Conservation (phyloP, 2,329 filamentous ascomycete genomes). For the Epichloe elymi region DNA sequence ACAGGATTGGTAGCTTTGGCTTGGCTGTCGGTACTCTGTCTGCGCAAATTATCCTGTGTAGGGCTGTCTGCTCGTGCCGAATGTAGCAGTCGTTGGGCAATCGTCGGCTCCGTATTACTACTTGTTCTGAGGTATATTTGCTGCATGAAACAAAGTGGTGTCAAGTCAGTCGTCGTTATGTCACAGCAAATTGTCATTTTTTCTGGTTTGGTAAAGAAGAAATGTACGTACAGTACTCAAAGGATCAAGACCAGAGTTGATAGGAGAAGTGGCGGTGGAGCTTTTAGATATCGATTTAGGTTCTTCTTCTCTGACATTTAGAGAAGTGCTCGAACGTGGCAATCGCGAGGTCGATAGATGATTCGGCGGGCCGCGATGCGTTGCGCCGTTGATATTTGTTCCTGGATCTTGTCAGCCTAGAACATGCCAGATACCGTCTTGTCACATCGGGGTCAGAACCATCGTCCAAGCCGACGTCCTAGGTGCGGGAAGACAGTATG, state of each 20-base stretch:
- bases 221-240: constrained; percentile 21
- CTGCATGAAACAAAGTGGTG: constrained; percentile 10
- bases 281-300: constrained; percentile 16
- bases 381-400: constrained; percentile 3
- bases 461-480: not conserved
- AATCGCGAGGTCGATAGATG: constrained; percentile 13
- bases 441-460: not conserved
- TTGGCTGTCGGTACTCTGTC: constrained; percentile 28
- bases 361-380: constrained; percentile 7
- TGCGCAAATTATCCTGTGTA: constrained; percentile 25
- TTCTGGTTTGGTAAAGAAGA: not conserved
- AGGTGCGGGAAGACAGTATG: not conserved
- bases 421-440: not conserved
- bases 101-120: constrained; percentile 27
- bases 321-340: constrained; percentile 50
- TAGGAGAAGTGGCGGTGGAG: constrained; percentile 12
- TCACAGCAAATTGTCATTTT: not conserved
- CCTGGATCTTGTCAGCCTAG: constrained; percentile 3
- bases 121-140: constrained; percentile 28
- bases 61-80: constrained; percentile 40
- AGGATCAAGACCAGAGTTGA: constrained; percentile 22
- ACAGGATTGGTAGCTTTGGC: constrained; percentile 21
- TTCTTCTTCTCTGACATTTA: constrained; percentile 21
- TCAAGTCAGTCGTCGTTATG: not conserved
- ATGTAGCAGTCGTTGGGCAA: constrained; percentile 41